Evolutionary conservation across 2,329 filamentous ascomycete genomes (phyloP).

Genomic region (Talaromyces sp.): DNA sequence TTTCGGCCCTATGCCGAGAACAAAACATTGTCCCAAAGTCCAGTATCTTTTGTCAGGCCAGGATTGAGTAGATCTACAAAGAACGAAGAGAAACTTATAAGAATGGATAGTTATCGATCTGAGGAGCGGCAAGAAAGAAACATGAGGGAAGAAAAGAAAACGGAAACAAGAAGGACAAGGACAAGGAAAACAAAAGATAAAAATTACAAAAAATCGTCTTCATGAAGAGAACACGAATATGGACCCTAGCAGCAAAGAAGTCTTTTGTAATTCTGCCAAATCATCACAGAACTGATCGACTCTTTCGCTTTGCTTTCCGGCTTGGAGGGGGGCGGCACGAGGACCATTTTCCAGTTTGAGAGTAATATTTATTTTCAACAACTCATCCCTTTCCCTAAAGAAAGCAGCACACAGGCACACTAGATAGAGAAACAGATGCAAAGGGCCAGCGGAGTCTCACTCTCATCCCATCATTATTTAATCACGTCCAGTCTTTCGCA

Average conservation of each 20-base stretch:
- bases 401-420: background rate
- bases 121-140: background rate
- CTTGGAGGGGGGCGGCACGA: background rate
- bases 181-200: slow-evolving; percentile 6
- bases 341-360: slow-evolving; percentile 12
- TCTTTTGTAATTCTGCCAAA: slow-evolving; percentile 13
- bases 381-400: background rate
- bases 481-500: slow-evolving; percentile 64
- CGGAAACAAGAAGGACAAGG: background rate
- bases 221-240: slow-evolving; percentile 11
- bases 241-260: slow-evolving; percentile 8
- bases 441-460: slow-evolving; percentile 6
- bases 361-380: slow-evolving; percentile 16
- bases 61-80: background rate
- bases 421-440: slow-evolving; percentile 3
- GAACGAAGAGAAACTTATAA: background rate
- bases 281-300: slow-evolving; percentile 13
- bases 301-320: background rate
- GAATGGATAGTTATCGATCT: slow-evolving; percentile 3
- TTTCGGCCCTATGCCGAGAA: background rate
- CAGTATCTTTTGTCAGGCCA: background rate
- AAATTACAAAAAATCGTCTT: slow-evolving; percentile 16
- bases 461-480: slow-evolving; percentile 30
- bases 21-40: background rate
- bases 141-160: background rate